Evolutionary conservation across 202 grass and related monocot species (phyloP), one percentile per base, ranked within the genome.

Genomic region (Hordeum pubiflorum): DNA sequence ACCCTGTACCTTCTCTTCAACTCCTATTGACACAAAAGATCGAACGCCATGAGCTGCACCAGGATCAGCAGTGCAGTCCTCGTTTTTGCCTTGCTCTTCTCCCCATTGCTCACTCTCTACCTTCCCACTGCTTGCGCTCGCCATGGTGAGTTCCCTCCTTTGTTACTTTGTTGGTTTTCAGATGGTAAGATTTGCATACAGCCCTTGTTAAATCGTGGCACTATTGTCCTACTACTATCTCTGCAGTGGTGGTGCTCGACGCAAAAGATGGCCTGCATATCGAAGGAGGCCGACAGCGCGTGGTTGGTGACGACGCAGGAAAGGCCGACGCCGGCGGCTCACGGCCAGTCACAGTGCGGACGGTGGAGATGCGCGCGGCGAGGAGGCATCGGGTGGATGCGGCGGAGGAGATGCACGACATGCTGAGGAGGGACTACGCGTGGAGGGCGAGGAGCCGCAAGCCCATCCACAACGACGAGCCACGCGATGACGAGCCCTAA

Each of bases 381-480:
- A 36, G 3, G 21, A 75, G 20, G 58, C 64, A 66, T 39, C 29
- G 38, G 37, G 1, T 32, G 6, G 84, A 91, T 32, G 78, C 77
- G 58, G 82, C 38, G 9, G 54, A 68, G 11, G 85, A 89, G 80
- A 17, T 97, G 80, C 80, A 84, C 77, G 69, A 81, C 22, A 93
- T 93, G 89, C 76, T 97, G 27, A 39, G 7, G 44, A 88, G 4
- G 74, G 94, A 97, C 73, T 97, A 97, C 85, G 9, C 60, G 21
- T 14, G 1, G 3, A 58, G 0, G 55, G 80, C 91, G 4, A 79
- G 63, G 1, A 73, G 89, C 68, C 84, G 89, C 54, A 75, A 74
- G 43, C 91, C 94, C 29, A 85, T 90, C 40, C 85, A 97, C 84
- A 93, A 97, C 68, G 89, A 81, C 46, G 76, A 39, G 58, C 84